phyloP scores from a whole-genome alignment of 805 yeast species.

The Hanseniaspora singularis region DNA sequence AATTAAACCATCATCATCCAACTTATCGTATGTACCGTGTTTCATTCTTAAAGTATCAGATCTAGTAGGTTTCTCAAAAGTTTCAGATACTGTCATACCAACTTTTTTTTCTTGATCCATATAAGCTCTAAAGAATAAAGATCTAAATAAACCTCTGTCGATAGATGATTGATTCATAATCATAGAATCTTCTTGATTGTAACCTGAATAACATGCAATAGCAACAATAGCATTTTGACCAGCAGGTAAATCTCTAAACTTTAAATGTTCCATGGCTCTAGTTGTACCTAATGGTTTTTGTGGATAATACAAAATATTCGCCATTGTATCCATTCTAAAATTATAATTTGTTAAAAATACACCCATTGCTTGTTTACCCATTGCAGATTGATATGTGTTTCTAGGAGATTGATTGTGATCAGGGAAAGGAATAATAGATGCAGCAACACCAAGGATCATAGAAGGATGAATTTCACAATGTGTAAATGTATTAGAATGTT shows the following conservation, averaged over 20 bases:
- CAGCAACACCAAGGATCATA: slow-evolving; percentile 97
- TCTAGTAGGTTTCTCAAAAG: slow-evolving; percentile 92
- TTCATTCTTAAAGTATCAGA: slow-evolving; percentile 89
- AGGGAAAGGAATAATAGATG: slow-evolving; percentile 98
- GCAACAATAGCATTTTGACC: slow-evolving; percentile 99
- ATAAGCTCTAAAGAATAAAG: slow-evolving; percentile 89
- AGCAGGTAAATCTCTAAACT: slow-evolving; percentile 96
- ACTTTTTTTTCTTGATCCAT: slow-evolving; percentile 98
- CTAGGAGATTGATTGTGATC: slow-evolving; percentile 99
- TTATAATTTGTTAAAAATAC: slow-evolving; percentile 88
- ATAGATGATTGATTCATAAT: slow-evolving; percentile 98
- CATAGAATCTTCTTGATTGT: slow-evolving; percentile 99
- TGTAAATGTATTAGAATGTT: slow-evolving; percentile 73
- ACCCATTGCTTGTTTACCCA: slow-evolving; percentile 99
- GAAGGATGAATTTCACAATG: slow-evolving; percentile 99
- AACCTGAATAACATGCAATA: slow-evolving; percentile 94
- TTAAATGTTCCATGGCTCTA: slow-evolving; percentile 92
- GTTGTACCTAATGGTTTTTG: slow-evolving; percentile 98
- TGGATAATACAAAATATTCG: slow-evolving; percentile 91
- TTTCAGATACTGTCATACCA: slow-evolving; percentile 97
- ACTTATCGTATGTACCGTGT: slow-evolving; percentile 95
- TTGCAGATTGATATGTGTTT: slow-evolving; percentile 97
- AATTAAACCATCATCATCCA: slow-evolving; percentile 95
- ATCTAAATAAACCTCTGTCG: slow-evolving; percentile 91
- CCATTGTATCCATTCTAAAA: slow-evolving; percentile 99